Evolutionary conservation across 208 protist species (phyloP).

Genomic region (Vickermania ingenoplastis): DNA sequence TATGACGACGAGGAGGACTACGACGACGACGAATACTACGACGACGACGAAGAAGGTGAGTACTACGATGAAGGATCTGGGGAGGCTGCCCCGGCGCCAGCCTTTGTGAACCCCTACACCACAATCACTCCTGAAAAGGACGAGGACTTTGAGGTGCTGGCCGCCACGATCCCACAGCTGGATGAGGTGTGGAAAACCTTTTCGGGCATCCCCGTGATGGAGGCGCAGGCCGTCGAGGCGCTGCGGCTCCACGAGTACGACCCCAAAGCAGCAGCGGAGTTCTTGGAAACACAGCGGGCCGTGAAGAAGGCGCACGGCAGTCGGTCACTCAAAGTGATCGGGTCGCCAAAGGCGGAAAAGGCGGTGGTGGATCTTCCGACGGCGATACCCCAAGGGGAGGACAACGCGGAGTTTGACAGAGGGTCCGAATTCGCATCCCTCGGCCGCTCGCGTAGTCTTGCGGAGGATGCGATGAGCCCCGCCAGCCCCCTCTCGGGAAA

Average conservation of each 20-base stretch:
- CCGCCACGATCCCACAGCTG: slow-evolving; percentile 23
- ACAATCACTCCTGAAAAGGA: slow-evolving; percentile 22
- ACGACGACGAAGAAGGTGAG: slow-evolving; percentile 15
- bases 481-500: slow-evolving; percentile 8
- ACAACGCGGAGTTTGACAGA: background rate
- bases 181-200: slow-evolving; percentile 29
- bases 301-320: slow-evolving; percentile 10
- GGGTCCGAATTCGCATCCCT: background rate
- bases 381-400: slow-evolving; percentile 1
- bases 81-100: background rate
- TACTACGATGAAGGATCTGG: slow-evolving; percentile 4
- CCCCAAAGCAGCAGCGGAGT: slow-evolving; percentile 14
- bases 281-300: slow-evolving; percentile 19
- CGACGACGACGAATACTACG: slow-evolving; percentile 28
- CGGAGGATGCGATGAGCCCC: background rate
- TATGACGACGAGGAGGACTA: slow-evolving; percentile 40
- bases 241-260: slow-evolving; percentile 61
- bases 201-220: slow-evolving; percentile 21
- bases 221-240: slow-evolving; percentile 31
- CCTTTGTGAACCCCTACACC: slow-evolving; percentile 14
- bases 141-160: slow-evolving; percentile 48
- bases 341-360: background rate
- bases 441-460: no score
- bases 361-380: background rate
- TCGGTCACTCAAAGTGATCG: background rate